Evolutionary conservation across 1,139 yeast genomes (phyloP), one percentile per base, ranked within the genome.

Genomic region (Yamadazyma atlantica): DNA sequence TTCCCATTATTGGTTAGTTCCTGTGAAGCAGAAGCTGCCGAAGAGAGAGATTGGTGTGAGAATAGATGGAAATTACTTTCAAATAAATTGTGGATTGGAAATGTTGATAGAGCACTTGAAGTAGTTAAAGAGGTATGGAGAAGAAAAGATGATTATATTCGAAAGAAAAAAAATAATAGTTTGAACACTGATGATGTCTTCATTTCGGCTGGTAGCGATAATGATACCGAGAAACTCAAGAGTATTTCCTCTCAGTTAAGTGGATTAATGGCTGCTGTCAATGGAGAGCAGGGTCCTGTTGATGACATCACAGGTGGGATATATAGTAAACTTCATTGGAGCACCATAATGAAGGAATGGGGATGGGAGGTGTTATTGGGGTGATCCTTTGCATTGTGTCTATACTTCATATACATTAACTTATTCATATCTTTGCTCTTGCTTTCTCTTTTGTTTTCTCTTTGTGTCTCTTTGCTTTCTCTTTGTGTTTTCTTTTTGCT

Each of bases 111-210:
- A 27, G 80, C 87, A 0, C 63, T 76, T 38, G 86, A 81, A 47
- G 83, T 82, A n/a, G 82, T 81, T 23, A 75, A 76, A 43, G 87
- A 82, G 51, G 86, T 80, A 4, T 81, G 88, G 87, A 62, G 70
- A 34, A 60, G 87, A 14, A 78, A 78, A 42, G 84, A 80, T 46
- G 66, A 62, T 24, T 53, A 66, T 19, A 33, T 51, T 32, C 49
- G 57, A 14, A 61, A 57, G 42, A 55, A 54, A 25, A 45, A 53
- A 31, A 40, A 44, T 25, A 41, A 42, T 23, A 37, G 43, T 10
- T 26, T 42, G 21, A 31, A 15, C 24, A 35, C 39, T 11, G 46
- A 46, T 27, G 53, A 49, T 13, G 48, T 40, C 4, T 48, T 48
- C 27, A 45, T 48, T 8, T 43, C 51, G 11, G 45, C 38, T 22